Evolutionary conservation across 164 flowering plant genomes (phyloP), one percentile per base, ranked within the genome.

Genomic region (Magnolia officinalis): DNA sequence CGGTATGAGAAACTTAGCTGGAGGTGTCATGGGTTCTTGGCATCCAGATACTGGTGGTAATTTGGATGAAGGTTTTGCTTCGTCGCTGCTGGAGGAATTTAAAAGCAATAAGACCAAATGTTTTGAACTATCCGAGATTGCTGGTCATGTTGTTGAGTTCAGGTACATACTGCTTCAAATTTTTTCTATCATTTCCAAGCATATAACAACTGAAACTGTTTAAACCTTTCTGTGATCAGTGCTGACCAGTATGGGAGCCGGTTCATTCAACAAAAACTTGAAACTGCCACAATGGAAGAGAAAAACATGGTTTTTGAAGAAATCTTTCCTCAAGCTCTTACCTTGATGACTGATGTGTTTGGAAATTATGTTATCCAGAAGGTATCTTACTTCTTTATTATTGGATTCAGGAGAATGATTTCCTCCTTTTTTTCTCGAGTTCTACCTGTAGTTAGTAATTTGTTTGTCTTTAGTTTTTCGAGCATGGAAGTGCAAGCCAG

Each of bases 361-460:
- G 99, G 99, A 58, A 96, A 96, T 77, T 96, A 96, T 87, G 98
- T 96, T 75, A 86, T 96, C 81, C 99, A 96, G 78, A 96, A 96
- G 98, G 99, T 96, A 84, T 13, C 26, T 51, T 77, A 50, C 67
- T 71, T 58, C 16, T 19, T 66, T 67, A 7, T 50, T 13, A 61
- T 11, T 19, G 21, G 49, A 49, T 50, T 50, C 59, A 70, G 58
- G 49, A 37, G n/a, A 19, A 29, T 19, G 13, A 49, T 50, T 70
- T n/a, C 6, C 26, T 16, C 51, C 6, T 16, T 29, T 37, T 65
- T 64, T 16, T 66, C 0, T 65, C 1, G 20, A 8, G 37, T 76
- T 68, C 18, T 66, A 21, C 7, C 26, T 64, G 9, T 63, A 67
- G 63, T 75, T 77, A 70, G 64, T 29, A 11, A 59, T 70, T 67